Evolutionary conservation across 2,329 filamentous ascomycete genomes (phyloP), one percentile per base, ranked within the genome.

Genomic region (Colletotrichum destructivum): DNA sequence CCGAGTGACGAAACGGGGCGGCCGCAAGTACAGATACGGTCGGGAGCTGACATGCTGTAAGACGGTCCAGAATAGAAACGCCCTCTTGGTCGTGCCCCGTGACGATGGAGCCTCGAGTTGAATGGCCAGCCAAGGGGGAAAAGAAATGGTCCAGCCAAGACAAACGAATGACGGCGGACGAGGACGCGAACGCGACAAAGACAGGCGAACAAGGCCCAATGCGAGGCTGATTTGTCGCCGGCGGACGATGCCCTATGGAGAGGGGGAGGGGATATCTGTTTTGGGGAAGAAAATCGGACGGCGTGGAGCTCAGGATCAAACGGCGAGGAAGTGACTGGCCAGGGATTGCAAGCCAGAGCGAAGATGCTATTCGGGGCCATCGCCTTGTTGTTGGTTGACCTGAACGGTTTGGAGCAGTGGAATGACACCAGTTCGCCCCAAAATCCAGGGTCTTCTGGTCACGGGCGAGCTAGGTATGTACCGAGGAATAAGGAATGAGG

Each of bases 391-490:
- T n/a, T n/a, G n/a, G 60, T 42, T 52, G 60, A 62, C 46, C 46
- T 52, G n/a, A 40, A 52, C 5, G 16, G 61, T 21, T 49, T 38
- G 16, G 38, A 21, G 47, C 42, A n/a, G 18, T 16, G 46, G 21
- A 63, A 31, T 12, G 51, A 26, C 46, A 62, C 57, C 61, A 57
- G 52, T 59, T 66, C 62, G 66, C 62, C 61, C 42, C 23, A 59
- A 57, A 57, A 57, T 57, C 54, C 68, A 68, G 63, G 68, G 68
- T 71, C 68, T 44, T 68, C n/a, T 38, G 38, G 47, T 66, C 55
- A 60, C 12, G 21, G 11, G 38, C 62, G 47, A 42, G 62, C 62
- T 59, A 26, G 31, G 31, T n/a, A 55, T 15, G 15, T 35, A 54
- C 5, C 2, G 4, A 26, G 1, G 12, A 23, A 11, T n/a, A 18